Evolutionary conservation across 805 yeast species (phyloP), one percentile per base, ranked within the genome.

Genomic region (Aciculoconidium aculeatum): DNA sequence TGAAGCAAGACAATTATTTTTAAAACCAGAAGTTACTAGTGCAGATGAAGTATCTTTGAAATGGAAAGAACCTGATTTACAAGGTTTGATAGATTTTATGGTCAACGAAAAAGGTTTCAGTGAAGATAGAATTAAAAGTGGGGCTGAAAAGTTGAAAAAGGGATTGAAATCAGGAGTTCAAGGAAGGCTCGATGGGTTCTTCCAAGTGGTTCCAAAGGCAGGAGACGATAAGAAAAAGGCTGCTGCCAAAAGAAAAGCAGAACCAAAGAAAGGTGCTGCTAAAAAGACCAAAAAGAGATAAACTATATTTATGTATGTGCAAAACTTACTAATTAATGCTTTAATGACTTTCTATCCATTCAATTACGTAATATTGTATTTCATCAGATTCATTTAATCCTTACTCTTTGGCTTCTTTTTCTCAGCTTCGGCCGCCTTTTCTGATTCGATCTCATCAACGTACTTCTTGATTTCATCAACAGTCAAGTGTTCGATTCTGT

Each of bases 161-260:
- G 92, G 86, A 6, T 64, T 84, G 39, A 85, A 85, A 47, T 67
- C 81, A 2, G 90, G 94, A 2, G 81, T 83, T 2, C 98, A 92
- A 53, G 96, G 92, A 5, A 72, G 97, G 43, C 58, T 90, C 15
- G 96, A 92, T 50, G 94, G 95, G 1, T 92, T 92, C 49, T 92
- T 92, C 61, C 75, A 77, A 45, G 85, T 78, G 25, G 61, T 68
- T 7, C 71, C 73, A 6, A 67, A 75, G 20, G 18, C 11, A 3
- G 27, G 27, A 35, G 41, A 7, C 35, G 38, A 30, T 28, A n/a
- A 46, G 27, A 65, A 73, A n/a, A 58, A 65, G 11, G 69, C 63
- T 25, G 49, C 50, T 16, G 45, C 56, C 31, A 57, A 58, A 50
- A 49, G 62, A 30, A 45, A 47, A 29, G 44, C 44, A 4, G 61